Percentiles rank a stretch among this genome's conserved stretches.
These are phyloP conservation scores for Hypholoma fasciculare DNA, from an alignment of 768 basidiomycete species.

Conservation along the genomic window DNA sequence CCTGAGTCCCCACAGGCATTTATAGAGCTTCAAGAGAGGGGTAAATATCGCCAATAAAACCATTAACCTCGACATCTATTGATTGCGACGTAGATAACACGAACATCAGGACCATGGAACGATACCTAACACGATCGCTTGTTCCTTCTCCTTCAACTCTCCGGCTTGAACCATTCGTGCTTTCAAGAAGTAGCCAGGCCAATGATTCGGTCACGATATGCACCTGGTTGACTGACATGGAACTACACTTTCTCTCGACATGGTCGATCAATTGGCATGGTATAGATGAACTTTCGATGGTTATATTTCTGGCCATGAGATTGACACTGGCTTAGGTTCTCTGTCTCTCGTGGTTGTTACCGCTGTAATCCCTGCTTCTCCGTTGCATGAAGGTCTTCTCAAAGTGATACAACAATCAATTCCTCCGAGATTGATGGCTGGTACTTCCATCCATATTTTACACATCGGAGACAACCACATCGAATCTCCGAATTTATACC, in stretches of 20 bases:
- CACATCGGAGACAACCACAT: constrained; percentile 37
- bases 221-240: constrained; percentile 15
- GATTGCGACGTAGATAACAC: not conserved
- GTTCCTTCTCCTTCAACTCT: constrained; percentile 1
- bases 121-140: constrained; percentile 15
- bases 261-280: constrained; percentile 19
- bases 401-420: constrained; percentile 24
- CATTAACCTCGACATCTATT: not conserved
- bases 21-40: no score
- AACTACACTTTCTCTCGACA: constrained; percentile 7
- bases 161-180: constrained; percentile 15
- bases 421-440: constrained; percentile 18
- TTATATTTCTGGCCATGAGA: not conserved
- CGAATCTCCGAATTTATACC: constrained; percentile 48
- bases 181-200: not conserved
- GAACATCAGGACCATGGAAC: constrained; percentile 6
- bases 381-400: constrained; percentile 25
- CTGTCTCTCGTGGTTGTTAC: constrained; percentile 51
- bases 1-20: not conserved
- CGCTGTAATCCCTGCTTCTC: constrained; percentile 20
- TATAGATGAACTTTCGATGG: not conserved
- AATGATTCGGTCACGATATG: constrained; percentile 18
- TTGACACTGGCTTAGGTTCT: constrained; percentile 32
- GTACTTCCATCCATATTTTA: constrained; percentile 48
- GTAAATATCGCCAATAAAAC: no score